Evolutionary conservation across 257 asterid genomes (phyloP), one percentile per base, ranked within the genome.

Genomic region (Solanum habrochaites): DNA sequence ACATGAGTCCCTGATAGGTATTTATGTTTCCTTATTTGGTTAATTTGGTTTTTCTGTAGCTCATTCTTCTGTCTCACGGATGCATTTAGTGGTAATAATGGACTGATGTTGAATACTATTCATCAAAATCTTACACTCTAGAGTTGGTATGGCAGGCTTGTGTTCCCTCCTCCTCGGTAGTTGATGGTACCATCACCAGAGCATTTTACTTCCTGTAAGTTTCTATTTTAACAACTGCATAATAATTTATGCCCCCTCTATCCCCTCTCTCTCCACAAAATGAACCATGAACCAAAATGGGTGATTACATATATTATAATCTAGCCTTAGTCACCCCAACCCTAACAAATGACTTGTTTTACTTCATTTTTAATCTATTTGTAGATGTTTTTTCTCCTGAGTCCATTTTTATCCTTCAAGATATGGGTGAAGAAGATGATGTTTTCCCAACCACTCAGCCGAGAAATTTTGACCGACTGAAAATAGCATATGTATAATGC

Each of bases 141-240:
- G 58, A 94, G 94, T 66, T 93, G 93, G 95, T 91, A 92, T 93
- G 93, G 93, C 52, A 87, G 92, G 72, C 91, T 93, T 83, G 93
- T 86, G 66, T 91, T 91, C 90, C 87, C 35, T 83, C 93, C 94
- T 3, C 67, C 72, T 85, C 90, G 87, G 75, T 69, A 86, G 86
- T 87, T 88, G 90, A 84, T 49, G 66, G 82, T 88, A 35, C 90
- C 47, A 88, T 86, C 84, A 67, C 67, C 88, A 52, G 78, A 85
- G 88, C 86, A 90, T 16, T 83, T 74, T 82, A 86, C 67, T 74
- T 86, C 74, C 85, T 75, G 93, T 93, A 88, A 90, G 95, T 90
- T 74, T 72, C 47, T 35, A 37, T 72, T 72, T 74, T n/a, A 37
- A 85, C 56, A 43, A 39, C 21, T 18, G 3, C 37, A 39, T 35